Conservation (phyloP, 2,329 filamentous ascomycete genomes). For the Claviceps purpurea region DNA sequence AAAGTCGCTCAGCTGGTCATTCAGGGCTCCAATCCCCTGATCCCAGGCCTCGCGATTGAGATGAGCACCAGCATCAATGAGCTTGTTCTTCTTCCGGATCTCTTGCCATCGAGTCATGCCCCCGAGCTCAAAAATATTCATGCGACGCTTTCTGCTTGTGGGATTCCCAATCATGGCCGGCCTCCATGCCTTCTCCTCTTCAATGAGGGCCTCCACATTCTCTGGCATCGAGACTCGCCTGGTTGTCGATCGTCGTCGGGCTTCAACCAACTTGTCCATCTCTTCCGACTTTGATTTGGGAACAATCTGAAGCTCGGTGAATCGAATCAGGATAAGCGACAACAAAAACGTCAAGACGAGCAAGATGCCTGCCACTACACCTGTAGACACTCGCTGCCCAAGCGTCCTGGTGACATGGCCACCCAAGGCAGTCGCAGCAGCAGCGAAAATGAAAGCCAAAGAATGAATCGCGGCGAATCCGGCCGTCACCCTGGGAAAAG, state of each 20-base stretch:
- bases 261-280: constrained; percentile 38
- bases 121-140: constrained; percentile 61
- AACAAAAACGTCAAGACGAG: constrained; percentile 51
- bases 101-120: constrained; percentile 58
- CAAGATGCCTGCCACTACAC: constrained; percentile 54
- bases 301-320: constrained; percentile 54
- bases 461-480: constrained; percentile 59
- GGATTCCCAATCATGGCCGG: constrained; percentile 61
- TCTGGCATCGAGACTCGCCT: constrained; percentile 29
- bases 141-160: constrained; percentile 50
- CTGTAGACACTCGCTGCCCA: constrained; percentile 54
- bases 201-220: constrained; percentile 25
- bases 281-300: constrained; percentile 43
- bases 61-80: constrained; percentile 34
- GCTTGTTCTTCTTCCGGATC: constrained; percentile 47
- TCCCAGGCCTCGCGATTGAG: constrained; percentile 22
- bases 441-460: constrained; percentile 56
- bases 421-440: constrained; percentile 53
- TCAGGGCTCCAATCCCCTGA: constrained; percentile 23
- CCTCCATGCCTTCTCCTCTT: constrained; percentile 49
- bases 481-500: constrained; percentile 59
- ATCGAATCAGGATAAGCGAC: constrained; percentile 48
- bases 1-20: constrained; percentile 23
- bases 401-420: constrained; percentile 52
- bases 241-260: constrained; percentile 33